Evolutionary conservation across 129 eudicot species (phyloP), one percentile per base, ranked within the genome.

Genomic region (Deinandra increscens): DNA sequence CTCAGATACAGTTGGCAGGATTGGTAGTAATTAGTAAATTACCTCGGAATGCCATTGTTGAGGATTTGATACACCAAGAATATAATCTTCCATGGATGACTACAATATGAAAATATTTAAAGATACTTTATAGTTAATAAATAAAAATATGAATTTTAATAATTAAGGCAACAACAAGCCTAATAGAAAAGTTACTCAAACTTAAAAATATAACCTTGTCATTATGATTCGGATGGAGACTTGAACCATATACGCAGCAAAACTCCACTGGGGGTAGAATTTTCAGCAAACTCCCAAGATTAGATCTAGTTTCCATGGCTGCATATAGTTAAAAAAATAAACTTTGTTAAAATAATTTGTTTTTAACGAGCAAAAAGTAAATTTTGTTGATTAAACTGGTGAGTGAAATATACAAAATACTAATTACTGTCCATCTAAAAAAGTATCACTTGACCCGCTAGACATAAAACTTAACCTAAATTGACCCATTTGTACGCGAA

Each of bases 41-140:
- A 84, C 97, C 87, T 88, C 86, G 15, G 88, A 37, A 75, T 92
- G 98, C 98, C 98, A 92, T 69, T 88, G 80, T 42, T 66, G 79
- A 81, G 98, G 98, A 86, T 92, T 81, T 51, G 86, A 73, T 66
- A 92, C 98, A 60, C 96, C 96, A 20, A 92, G 82, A 77, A 92
- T 89, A 71, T 86, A 92, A 84, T 92, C 98, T 31, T 81, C 79
- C 98, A 92, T 88, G 18, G 95, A 87, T 56, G 91, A 74, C 97
- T 91, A 75, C 11, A 63, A 64, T 31, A 63, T 22, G 26, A 71
- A 64, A 38, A 65, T 43, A 11, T 14, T n/a, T 12, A 5, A 15
- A 48, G n/a, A 15, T 4, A 36, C 5, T 1, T 36, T 1, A 36
- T 36, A 5, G 9, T 37, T 60, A 51, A 59, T 58, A 44, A 65